Conservation (phyloP, 306 rosid species). For the Alnus glutinosa region DNA sequence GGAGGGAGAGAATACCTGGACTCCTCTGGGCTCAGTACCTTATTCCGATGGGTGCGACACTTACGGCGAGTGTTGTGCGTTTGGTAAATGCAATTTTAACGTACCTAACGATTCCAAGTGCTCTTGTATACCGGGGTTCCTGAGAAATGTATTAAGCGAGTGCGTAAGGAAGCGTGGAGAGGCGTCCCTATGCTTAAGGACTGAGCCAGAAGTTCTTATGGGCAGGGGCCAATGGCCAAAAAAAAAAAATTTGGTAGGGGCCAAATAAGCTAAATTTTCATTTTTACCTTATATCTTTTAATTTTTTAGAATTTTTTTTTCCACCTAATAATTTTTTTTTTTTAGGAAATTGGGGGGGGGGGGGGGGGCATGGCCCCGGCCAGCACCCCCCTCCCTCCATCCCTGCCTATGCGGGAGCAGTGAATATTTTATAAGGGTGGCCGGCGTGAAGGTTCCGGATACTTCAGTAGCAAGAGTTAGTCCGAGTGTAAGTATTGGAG, state of each 20-base stretch:
- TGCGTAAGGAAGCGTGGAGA: constrained; percentile 26
- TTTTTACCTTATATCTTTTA: no score
- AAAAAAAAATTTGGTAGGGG: no score
- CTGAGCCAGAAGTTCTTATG: no score
- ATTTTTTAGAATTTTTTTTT: no score
- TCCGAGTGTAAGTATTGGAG: background rate
- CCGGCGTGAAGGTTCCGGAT: constrained; percentile 36
- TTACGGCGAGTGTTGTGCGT: background rate
- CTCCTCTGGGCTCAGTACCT: background rate
- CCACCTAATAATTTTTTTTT: no score
- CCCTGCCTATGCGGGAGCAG: constrained; percentile 38
- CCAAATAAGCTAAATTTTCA: no score
- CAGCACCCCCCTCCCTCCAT: no score
- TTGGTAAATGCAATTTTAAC: background rate
- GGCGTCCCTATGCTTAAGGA: constrained; percentile 32
- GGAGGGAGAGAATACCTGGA: background rate
- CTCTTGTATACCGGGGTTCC: constrained; percentile 12
- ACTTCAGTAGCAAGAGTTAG: constrained; percentile 16
- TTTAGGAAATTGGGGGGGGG: no score
- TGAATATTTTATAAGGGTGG: constrained; percentile 36
- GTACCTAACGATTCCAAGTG: background rate
- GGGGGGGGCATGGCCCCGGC: no score
- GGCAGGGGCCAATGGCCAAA: no score
- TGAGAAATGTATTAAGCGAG: constrained; percentile 33
- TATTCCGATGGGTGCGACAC: background rate